Conservation (phyloP, 2,329 filamentous ascomycete species). For the Epichloe sibirici region DNA sequence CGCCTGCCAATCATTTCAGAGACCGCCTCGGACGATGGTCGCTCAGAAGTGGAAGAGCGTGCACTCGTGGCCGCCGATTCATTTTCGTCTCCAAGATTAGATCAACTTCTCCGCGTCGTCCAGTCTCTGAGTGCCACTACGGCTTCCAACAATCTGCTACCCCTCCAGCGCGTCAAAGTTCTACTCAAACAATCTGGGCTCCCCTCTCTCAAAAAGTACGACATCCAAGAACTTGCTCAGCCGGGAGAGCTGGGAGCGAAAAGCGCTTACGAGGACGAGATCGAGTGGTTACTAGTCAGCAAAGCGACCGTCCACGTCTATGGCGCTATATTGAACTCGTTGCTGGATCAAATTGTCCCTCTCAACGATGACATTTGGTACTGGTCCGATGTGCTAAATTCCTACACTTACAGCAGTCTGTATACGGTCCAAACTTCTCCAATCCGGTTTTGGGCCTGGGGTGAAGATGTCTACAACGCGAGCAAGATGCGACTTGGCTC, state of each 20-base stretch:
- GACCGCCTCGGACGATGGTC: slow-evolving; percentile 30
- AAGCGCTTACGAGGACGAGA: slow-evolving; percentile 55
- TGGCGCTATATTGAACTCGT: slow-evolving; percentile 61
- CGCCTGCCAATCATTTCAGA: slow-evolving; percentile 35
- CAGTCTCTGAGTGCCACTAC: slow-evolving; percentile 60
- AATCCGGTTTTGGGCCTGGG: slow-evolving; percentile 58
- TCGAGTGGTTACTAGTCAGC: slow-evolving; percentile 82
- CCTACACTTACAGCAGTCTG: slow-evolving; percentile 63
- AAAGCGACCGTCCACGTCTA: slow-evolving; percentile 91
- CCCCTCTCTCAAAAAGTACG: slow-evolving; percentile 21
- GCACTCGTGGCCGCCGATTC: slow-evolving; percentile 25
- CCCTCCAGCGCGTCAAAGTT: slow-evolving; percentile 43
- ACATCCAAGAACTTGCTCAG: slow-evolving; percentile 21
- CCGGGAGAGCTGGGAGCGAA: slow-evolving; percentile 18
- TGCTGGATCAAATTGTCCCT: slow-evolving; percentile 73
- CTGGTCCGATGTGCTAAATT: slow-evolving; percentile 81
- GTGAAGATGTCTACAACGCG: slow-evolving; percentile 56
- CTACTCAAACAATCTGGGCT: slow-evolving; percentile 54
- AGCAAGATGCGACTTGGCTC: slow-evolving; percentile 34
- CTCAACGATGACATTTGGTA: slow-evolving; percentile 86
- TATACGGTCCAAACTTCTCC: slow-evolving; percentile 85
- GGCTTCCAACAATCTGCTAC: slow-evolving; percentile 49
- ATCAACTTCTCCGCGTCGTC: slow-evolving; percentile 54
- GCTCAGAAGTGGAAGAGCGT: slow-evolving; percentile 23
- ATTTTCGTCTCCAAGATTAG: slow-evolving; percentile 40